Evolutionary conservation across 345 rosid species (phyloP), one percentile per base, ranked within the genome.

Genomic region (Gossypium stocksii): DNA sequence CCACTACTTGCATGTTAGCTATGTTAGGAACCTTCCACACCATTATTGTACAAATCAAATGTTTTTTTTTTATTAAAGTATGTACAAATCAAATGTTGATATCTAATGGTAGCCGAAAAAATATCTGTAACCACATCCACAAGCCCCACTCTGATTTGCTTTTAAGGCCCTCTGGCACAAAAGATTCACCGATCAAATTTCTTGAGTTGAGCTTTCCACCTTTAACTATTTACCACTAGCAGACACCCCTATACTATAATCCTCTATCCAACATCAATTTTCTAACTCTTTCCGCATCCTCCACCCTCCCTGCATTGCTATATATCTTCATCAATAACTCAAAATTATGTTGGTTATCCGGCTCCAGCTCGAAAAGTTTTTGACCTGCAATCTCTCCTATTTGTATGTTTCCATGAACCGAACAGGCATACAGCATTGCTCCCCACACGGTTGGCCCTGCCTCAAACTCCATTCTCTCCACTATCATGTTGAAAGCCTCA

Each of bases 401-500:
- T 66, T 84, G 87, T n/a, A 82, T 79, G 81, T 89, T 83, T 57
- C 86, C 80, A 74, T 90, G 91, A 69, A 91, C 77, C 74, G 75
- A 86, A 82, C 94, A 90, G 54, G 88, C 90, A 83, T 92, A 87
- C 46, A 90, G 75, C 82, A 94, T 80, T 13, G 97, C 97, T 77
- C 97, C 97, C 97, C 98, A 92, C 60, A 85, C 93, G 13, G 93
- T 86, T 48, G 94, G 88, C 46, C 97, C 94, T 6, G 97, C 94
- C 66, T 90, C 90, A 67, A 81, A 74, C 72, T 71, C 90, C 92
- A 94, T 85, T 74, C 80, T 75, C 67, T 88, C 84, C 13, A 72
- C 82, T 53, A 94, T 81, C 70, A 88, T 71, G 17, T 79, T 74
- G 77, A 87, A 88, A 12, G 98, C 97, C 81, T 91, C 82, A 3